Conservation (phyloP, 1,139 yeast genomes). For the Casaregolazyma suthepensis region DNA sequence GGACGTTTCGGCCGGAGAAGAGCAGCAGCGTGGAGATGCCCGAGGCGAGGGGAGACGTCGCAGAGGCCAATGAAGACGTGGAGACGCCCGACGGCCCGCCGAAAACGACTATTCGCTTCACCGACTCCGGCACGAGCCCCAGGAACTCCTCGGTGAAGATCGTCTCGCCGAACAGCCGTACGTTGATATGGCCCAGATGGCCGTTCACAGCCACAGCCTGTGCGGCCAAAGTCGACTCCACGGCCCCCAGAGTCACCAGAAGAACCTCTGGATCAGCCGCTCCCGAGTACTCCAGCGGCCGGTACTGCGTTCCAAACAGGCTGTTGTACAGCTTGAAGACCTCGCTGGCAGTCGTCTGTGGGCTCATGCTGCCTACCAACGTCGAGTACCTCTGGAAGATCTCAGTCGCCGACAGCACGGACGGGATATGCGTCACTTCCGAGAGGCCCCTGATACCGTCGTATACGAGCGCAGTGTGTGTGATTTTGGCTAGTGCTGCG, state of each 20-base stretch:
- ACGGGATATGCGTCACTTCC: conserved; percentile 45
- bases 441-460: conserved; percentile 72
- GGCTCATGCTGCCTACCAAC: conserved; percentile 7
- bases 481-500: conserved; percentile 54
- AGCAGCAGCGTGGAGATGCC: conserved; percentile 67
- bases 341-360: conserved; percentile 8
- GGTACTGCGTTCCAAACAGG: conserved; percentile 52
- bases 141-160: conserved; percentile 60
- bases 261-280: conserved; percentile 56
- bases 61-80: conserved; percentile 26
- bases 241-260: conserved; percentile 71
- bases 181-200: conserved; percentile 66
- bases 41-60: conserved; percentile 58
- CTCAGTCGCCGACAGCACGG: conserved; percentile 43
- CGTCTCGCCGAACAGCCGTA: conserved; percentile 61
- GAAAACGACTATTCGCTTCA: conserved; percentile 58
- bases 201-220: conserved; percentile 42
- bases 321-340: conserved; percentile 36
- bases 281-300: conserved; percentile 71
- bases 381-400: conserved; percentile 39
- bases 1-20: conserved; percentile 18
- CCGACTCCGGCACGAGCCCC: conserved; percentile 50
- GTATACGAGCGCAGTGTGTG: conserved; percentile 63
- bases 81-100: conserved; percentile 40
- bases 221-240: conserved; percentile 53